Conservation (phyloP, 2,329 filamentous ascomycete genomes). For the Alternaria tenuissima region DNA sequence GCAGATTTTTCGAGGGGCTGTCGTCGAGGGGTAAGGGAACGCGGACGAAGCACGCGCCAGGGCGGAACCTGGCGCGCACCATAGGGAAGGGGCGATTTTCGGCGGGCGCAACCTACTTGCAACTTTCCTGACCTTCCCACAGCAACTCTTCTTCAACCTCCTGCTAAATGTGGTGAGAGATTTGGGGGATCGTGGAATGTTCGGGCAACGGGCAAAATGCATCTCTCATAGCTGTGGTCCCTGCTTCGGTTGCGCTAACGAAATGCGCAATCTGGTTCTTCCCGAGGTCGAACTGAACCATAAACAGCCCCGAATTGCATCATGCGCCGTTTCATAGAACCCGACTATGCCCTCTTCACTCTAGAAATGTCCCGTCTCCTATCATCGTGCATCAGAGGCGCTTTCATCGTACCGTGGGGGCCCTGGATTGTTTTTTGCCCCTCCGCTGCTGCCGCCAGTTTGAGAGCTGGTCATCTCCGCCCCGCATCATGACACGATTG, state of each 20-base stretch:
- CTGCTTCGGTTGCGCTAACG: slow-evolving; percentile 32
- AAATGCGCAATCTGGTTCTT: slow-evolving; percentile 35
- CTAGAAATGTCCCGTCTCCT: slow-evolving; percentile 21
- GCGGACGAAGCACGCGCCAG: slow-evolving; percentile 33
- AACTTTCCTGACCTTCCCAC: slow-evolving; percentile 52
- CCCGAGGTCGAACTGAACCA: slow-evolving; percentile 33
- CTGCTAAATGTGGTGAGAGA: slow-evolving; percentile 42
- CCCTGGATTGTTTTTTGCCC: slow-evolving; percentile 9
- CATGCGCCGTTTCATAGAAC: slow-evolving; percentile 10
- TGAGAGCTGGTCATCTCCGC: slow-evolving; percentile 1
- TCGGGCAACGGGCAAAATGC: slow-evolving; percentile 37
- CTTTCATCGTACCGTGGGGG: slow-evolving; percentile 6
- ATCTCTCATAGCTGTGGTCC: slow-evolving; percentile 32
- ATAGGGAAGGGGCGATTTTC: not conserved
- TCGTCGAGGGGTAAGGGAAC: slow-evolving; percentile 38
- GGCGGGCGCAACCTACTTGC: slow-evolving; percentile 38
- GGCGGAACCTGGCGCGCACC: slow-evolving; percentile 19
- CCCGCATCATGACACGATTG: not conserved
- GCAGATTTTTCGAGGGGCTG: slow-evolving; percentile 38
- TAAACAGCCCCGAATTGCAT: slow-evolving; percentile 25
- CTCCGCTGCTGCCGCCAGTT: slow-evolving; percentile 35
- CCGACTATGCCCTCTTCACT: slow-evolving; percentile 21
- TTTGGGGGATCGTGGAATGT: slow-evolving; percentile 29
- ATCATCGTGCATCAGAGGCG: slow-evolving; percentile 8
- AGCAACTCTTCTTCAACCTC: slow-evolving; percentile 52